phyloP scores from a whole-genome alignment of 805 yeast genomes.

The Teunomyces atbi region DNA sequence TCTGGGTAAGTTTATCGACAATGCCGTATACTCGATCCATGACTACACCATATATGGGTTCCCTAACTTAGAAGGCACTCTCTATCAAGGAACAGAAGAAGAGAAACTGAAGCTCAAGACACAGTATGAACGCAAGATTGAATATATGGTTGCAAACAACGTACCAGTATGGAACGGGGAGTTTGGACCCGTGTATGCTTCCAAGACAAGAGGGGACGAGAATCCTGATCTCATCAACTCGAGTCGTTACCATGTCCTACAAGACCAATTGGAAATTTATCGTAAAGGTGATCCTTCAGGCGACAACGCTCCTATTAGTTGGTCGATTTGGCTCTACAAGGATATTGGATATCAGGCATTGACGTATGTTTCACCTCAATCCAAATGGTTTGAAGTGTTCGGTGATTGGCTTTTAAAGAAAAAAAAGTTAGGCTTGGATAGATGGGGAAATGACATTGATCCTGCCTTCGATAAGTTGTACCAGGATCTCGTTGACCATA shows the following conservation, averaged over 20 bases:
- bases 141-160: conserved; percentile 35
- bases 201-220: conserved; percentile 40
- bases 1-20: conserved; percentile 30
- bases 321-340: conserved; percentile 56
- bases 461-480: conserved; percentile 39
- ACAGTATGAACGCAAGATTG: conserved; percentile 45
- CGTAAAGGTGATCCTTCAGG: conserved; percentile 48
- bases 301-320: conserved; percentile 42
- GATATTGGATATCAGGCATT: conserved; percentile 54
- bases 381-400: conserved; percentile 42
- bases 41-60: conserved; percentile 47
- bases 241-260: conserved; percentile 41
- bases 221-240: conserved; percentile 36
- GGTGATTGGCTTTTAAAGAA: conserved; percentile 44
- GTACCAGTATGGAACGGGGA: conserved; percentile 58
- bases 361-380: conserved; percentile 44
- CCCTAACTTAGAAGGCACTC: conserved; percentile 33
- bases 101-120: conserved; percentile 33
- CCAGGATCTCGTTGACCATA: conserved; percentile 34
- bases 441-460: conserved; percentile 49
- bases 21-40: conserved; percentile 51
- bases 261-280: conserved; percentile 46
- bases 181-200: conserved; percentile 51
- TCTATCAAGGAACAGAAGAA: conserved; percentile 34
- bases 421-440: conserved; percentile 44